A percentile compares a stretch with the other conserved stretches of the same genome.
These are phyloP conservation scores for Fusarium robinianum DNA, from an alignment of 2,329 filamentous ascomycete species.

Conservation along the genomic window DNA sequence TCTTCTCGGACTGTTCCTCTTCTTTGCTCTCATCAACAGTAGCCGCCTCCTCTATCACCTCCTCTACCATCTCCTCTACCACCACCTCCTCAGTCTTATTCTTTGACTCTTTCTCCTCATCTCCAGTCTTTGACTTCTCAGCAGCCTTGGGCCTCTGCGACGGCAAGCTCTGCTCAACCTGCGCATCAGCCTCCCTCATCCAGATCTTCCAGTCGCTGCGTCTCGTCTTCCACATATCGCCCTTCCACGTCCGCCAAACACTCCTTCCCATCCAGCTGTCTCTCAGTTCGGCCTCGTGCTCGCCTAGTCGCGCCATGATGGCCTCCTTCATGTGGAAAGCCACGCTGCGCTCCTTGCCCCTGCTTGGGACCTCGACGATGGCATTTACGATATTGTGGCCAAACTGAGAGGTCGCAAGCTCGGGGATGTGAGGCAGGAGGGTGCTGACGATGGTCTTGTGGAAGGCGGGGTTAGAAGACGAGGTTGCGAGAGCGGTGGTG, in stretches of 20 bases:
- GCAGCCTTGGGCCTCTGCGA: conserved; percentile 17
- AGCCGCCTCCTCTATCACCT: conserved; percentile 14
- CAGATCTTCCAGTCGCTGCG: conserved; percentile 60
- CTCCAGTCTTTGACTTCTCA: conserved; percentile 11
- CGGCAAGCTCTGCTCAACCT: conserved; percentile 25
- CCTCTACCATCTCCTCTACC: conserved; percentile 1
- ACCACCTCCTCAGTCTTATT: conserved; percentile 20
- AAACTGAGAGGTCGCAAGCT: conserved; percentile 54
- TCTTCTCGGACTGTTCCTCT: conserved; percentile 1
- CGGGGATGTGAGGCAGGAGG: conserved; percentile 50
- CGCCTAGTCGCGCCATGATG: conserved; percentile 54
- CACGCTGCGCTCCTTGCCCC: conserved; percentile 52
- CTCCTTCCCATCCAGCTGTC: conserved; percentile 59
- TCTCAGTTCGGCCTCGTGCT: conserved; percentile 54
- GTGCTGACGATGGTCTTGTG: conserved; percentile 59
- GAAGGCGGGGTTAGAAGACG: conserved; percentile 56
- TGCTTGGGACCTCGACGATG: conserved; percentile 55
- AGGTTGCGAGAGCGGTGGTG: conserved; percentile 53
- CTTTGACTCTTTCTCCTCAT: conserved; percentile 2
- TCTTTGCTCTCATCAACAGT: conserved; percentile 10
- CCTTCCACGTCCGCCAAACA: conserved; percentile 62
- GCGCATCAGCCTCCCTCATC: conserved; percentile 54
- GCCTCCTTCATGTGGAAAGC: conserved; percentile 63
- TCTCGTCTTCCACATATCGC: conserved; percentile 60
- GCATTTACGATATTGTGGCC: conserved; percentile 58